Conservation (phyloP, 768 basidiomycete genomes). For the Lentinula sp. region DNA sequence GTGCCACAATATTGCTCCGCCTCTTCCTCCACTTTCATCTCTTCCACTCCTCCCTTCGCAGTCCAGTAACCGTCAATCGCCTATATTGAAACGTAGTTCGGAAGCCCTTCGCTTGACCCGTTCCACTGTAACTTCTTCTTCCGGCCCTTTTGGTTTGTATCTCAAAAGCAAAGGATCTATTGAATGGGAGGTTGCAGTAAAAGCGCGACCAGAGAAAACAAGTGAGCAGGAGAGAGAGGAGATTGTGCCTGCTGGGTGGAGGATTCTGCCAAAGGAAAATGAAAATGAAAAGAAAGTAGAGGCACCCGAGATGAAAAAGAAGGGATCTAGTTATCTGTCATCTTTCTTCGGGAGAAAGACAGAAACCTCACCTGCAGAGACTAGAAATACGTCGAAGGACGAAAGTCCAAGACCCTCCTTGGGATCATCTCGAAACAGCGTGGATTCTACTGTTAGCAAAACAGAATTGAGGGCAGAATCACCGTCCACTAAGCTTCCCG, state of each 20-base stretch:
- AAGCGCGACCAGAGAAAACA: slow-evolving; percentile 38
- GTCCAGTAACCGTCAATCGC: slow-evolving; percentile 41
- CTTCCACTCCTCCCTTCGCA: slow-evolving; percentile 29
- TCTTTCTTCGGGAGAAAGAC: slow-evolving; percentile 62
- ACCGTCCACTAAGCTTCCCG: slow-evolving; percentile 1
- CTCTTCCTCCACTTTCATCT: slow-evolving; percentile 1
- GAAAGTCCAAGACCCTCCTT: slow-evolving; percentile 14
- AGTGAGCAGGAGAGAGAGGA: slow-evolving; percentile 45
- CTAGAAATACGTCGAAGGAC: slow-evolving; percentile 11
- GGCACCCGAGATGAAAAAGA: slow-evolving; percentile 42
- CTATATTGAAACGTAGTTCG: slow-evolving; percentile 50
- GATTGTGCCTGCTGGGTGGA: slow-evolving; percentile 63
- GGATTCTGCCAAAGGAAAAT: slow-evolving; percentile 53
- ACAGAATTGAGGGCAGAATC: neutral
- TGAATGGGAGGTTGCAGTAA: slow-evolving; percentile 70
- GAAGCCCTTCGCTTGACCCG: slow-evolving; percentile 62
- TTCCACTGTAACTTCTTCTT: slow-evolving; percentile 43
- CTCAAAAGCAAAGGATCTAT: slow-evolving; percentile 66
- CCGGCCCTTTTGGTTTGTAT: slow-evolving; percentile 67
- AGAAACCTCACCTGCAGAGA: slow-evolving; percentile 19
- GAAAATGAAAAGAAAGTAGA: slow-evolving; percentile 20
- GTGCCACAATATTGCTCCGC: neutral
- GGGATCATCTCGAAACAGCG: slow-evolving; percentile 9
- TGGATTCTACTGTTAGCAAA: neutral
- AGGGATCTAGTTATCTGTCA: slow-evolving; percentile 47